A percentile compares a stretch with the other conserved stretches of the same genome.
Conservation (phyloP, 2,329 filamentous ascomycete genomes). For the Colletotrichum viniferum region DNA sequence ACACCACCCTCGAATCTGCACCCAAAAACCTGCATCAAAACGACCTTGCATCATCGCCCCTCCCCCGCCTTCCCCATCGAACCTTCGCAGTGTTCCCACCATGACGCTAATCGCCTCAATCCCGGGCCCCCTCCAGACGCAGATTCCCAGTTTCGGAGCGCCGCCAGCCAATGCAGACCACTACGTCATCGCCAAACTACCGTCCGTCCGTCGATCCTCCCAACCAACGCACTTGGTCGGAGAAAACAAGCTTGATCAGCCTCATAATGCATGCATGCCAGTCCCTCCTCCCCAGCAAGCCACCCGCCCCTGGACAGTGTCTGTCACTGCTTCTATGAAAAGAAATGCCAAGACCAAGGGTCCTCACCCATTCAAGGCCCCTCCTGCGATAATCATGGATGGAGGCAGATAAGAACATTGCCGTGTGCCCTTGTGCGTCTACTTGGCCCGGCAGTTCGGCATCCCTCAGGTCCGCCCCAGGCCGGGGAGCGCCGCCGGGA, state of each 20-base stretch:
- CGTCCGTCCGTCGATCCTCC: background rate
- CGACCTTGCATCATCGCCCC: background rate
- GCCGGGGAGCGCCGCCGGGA: background rate
- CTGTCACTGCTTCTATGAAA: background rate
- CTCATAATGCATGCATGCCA: background rate
- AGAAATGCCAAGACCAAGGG: background rate
- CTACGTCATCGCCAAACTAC: background rate
- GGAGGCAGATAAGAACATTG: background rate
- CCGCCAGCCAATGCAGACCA: background rate
- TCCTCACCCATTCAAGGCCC: background rate
- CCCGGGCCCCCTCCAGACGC: background rate
- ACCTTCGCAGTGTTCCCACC: background rate
- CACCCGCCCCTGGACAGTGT: background rate
- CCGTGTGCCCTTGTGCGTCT: background rate
- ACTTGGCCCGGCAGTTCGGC: background rate
- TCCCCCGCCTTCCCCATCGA: background rate
- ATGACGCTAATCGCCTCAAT: slow-evolving; percentile 2
- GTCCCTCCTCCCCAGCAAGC: background rate
- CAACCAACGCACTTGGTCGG: background rate
- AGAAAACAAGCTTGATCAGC: background rate
- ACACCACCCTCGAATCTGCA: background rate
- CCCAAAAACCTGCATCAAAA: background rate
- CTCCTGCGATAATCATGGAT: background rate
- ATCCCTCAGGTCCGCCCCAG: background rate
- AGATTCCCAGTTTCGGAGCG: slow-evolving; percentile 6